Evolutionary conservation across 2,329 filamentous ascomycete genomes (phyloP).

Genomic region (Botrytis elliptica): DNA sequence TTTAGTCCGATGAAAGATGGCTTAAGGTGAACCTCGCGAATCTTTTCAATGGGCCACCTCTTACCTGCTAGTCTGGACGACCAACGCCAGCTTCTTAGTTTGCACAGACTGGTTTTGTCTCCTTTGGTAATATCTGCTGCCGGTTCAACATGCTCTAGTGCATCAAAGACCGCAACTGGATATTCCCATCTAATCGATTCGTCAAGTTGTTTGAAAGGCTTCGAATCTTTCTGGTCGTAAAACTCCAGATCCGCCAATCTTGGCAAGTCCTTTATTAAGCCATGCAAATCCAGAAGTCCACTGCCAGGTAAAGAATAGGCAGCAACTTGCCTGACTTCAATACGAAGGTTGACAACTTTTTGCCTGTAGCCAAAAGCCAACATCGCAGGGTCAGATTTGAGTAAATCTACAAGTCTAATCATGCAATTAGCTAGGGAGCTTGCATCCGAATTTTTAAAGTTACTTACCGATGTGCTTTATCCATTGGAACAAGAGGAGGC

Average conservation of each 20-base stretch:
- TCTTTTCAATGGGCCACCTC: constrained; percentile 48
- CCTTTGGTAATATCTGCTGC: constrained; percentile 30
- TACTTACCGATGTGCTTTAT: constrained; percentile 44
- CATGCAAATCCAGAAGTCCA: constrained; percentile 54
- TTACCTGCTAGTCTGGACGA: constrained; percentile 53
- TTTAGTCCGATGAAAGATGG: constrained; percentile 56
- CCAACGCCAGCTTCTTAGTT: constrained; percentile 59
- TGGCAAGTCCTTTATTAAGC: constrained; percentile 62
- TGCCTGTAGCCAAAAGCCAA: constrained; percentile 37
- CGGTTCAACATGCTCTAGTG: constrained; percentile 58
- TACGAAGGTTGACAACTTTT: constrained; percentile 37
- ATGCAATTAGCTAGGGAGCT: neutral
- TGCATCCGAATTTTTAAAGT: too few species aligned
- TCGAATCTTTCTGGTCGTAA: constrained; percentile 65
- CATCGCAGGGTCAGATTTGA: constrained; percentile 41
- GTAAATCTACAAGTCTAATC: constrained; percentile 48
- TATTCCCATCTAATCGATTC: constrained; percentile 67
- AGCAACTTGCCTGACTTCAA: constrained; percentile 46
- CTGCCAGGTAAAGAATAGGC: constrained; percentile 52
- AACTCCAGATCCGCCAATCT: constrained; percentile 70
- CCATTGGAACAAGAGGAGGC: constrained; percentile 59
- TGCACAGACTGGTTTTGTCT: constrained; percentile 36
- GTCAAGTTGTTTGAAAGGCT: constrained; percentile 62
- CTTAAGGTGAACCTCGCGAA: constrained; percentile 53
- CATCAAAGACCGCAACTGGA: constrained; percentile 61